Conservation (phyloP, 2,329 filamentous ascomycete species). For the Fusarium clavum region DNA sequence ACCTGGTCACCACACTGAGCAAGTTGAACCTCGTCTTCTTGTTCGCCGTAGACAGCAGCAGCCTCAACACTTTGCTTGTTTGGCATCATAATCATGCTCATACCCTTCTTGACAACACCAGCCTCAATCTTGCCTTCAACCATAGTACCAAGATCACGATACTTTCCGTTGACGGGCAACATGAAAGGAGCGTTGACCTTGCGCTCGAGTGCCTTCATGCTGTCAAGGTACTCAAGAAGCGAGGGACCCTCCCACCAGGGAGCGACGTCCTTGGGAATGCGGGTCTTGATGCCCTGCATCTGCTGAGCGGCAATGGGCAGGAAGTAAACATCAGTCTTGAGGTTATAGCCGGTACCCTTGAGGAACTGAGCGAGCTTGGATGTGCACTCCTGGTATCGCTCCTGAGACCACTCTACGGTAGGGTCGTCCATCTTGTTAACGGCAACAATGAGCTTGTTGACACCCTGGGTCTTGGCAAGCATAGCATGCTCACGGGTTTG, state of each 20-base stretch:
- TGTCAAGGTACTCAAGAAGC: slow-evolving; percentile 93
- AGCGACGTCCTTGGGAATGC: slow-evolving; percentile 79
- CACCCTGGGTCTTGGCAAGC: slow-evolving; percentile 96
- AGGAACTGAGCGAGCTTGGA: slow-evolving; percentile 89
- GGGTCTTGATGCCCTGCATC: slow-evolving; percentile 86
- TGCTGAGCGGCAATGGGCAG: slow-evolving; percentile 96
- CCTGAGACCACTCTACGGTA: slow-evolving; percentile 95
- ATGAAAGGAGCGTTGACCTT: slow-evolving; percentile 99
- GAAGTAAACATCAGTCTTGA: slow-evolving; percentile 92
- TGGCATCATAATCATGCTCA: slow-evolving; percentile 92
- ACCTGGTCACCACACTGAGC: slow-evolving; percentile 96
- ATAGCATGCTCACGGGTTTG: slow-evolving; percentile 98
- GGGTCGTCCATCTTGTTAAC: slow-evolving; percentile 99
- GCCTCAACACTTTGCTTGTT: slow-evolving; percentile 86
- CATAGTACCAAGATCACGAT: slow-evolving; percentile 97
- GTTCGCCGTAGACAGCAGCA: slow-evolving; percentile 91
- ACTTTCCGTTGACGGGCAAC: slow-evolving; percentile 98
- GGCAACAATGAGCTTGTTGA: slow-evolving; percentile 93
- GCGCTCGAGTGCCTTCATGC: slow-evolving; percentile 91
- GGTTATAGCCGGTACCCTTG: slow-evolving; percentile 92
- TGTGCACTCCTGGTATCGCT: slow-evolving; percentile 92
- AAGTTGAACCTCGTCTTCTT: slow-evolving; percentile 86
- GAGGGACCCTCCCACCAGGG: slow-evolving; percentile 92
- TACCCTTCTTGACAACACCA: slow-evolving; percentile 91
- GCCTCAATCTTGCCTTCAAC: slow-evolving; percentile 98